Percentiles rank a stretch among this genome's conserved stretches.
phyloP scores from a whole-genome alignment of 2,329 filamentous ascomycete species.

The Clarireedia hainanense region DNA sequence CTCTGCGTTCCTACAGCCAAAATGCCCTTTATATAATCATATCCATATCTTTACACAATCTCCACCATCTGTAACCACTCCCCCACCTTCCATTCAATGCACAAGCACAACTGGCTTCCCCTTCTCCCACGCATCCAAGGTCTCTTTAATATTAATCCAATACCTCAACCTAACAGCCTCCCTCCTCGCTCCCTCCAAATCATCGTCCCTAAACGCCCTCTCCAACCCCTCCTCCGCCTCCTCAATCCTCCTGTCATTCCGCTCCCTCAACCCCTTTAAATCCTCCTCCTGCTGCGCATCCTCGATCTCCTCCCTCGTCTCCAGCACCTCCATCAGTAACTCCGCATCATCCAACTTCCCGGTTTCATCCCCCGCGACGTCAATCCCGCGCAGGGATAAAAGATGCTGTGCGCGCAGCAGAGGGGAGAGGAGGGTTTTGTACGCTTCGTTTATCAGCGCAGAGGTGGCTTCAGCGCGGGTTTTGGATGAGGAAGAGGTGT shows the following conservation, averaged over 20 bases:
- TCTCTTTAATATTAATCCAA: slow-evolving; percentile 82
- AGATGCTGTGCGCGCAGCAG: slow-evolving; percentile 84
- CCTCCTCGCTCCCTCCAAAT: slow-evolving; percentile 56
- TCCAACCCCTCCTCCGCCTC: slow-evolving; percentile 57
- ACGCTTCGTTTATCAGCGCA: slow-evolving; percentile 82
- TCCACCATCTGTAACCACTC: no score
- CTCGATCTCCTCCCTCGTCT: slow-evolving; percentile 70
- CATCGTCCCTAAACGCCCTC: slow-evolving; percentile 55
- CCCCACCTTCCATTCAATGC: slow-evolving; percentile 32
- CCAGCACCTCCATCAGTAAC: slow-evolving; percentile 71
- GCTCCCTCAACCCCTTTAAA: slow-evolving; percentile 47
- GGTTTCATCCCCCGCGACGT: slow-evolving; percentile 40
- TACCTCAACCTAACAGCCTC: slow-evolving; percentile 78
- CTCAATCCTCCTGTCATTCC: slow-evolving; percentile 61
- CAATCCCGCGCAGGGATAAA: slow-evolving; percentile 61
- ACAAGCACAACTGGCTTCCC: slow-evolving; percentile 52
- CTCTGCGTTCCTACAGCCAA: no score
- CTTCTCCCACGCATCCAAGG: slow-evolving; percentile 74
- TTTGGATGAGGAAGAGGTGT: slow-evolving; percentile 41
- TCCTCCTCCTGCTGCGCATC: slow-evolving; percentile 60
- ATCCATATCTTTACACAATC: no score
- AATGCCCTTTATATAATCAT: no score
- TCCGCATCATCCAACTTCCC: slow-evolving; percentile 65
- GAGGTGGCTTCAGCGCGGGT: slow-evolving; percentile 66
- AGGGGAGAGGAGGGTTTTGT: slow-evolving; percentile 73